Conservation (phyloP, 2,329 filamentous ascomycete species). For the Trichoderma sp. region DNA sequence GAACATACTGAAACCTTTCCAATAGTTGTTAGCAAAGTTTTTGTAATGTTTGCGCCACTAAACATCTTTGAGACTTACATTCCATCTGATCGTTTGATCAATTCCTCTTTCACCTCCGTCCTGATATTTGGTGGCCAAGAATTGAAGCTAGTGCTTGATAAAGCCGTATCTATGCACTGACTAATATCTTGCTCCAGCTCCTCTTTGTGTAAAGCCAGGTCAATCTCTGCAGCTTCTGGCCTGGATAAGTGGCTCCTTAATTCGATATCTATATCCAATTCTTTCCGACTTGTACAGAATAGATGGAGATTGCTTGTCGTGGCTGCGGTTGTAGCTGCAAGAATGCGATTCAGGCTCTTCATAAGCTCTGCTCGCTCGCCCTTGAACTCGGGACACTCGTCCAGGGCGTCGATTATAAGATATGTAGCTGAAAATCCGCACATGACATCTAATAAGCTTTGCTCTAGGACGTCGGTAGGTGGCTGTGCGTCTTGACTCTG, state of each 20-base stretch:
- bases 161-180: conserved; percentile 6
- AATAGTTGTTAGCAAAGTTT: too few relatives aligned
- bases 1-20: conserved; percentile 23
- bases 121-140: conserved; percentile 1
- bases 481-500: conserved; percentile 6
- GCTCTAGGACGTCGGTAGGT: conserved; percentile 4
- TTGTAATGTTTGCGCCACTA: too few relatives aligned
- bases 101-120: neutral
- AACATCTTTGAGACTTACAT: neutral
- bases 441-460: neutral
- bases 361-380: conserved; percentile 10
- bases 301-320: conserved; percentile 16
- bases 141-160: neutral
- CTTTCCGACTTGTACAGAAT: conserved; percentile 24
- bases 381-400: conserved; percentile 22
- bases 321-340: neutral
- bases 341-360: neutral
- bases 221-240: neutral
- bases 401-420: conserved; percentile 21
- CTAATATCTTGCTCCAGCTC: neutral
- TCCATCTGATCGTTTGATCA: conserved; percentile 15
- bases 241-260: neutral
- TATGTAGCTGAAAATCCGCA: conserved; percentile 11
- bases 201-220: neutral
- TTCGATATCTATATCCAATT: conserved; percentile 1